Base-by-base conservation (phyloP, 306 rosid genomes). In the Inga laurina region DNA sequence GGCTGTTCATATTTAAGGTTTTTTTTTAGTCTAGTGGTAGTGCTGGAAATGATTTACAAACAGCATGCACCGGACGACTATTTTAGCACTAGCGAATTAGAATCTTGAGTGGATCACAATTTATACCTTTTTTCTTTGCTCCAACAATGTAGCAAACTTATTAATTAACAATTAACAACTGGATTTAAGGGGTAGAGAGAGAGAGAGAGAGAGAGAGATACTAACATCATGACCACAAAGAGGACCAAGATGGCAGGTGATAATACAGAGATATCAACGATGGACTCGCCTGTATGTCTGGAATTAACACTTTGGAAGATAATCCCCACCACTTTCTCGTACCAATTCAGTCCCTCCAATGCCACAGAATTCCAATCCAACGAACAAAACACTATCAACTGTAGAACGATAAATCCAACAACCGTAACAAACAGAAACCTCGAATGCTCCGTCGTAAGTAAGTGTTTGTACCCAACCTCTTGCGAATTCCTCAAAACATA, bases 151-250 rank as follows among this genome's bases (percentile, higher is more conserved):
- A 27, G 30, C 30, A 27, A 27, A 27, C 30, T 27, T 27, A 27
- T 27, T 27, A 27, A 27, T 27, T 27, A 27, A 27, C 30, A 27
- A 27, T 27, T 27, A 27, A 27, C 30, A 27, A 27, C 30, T 27
- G 30, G 30, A 27, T 27, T 27, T 27, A 27, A 27, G 30, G 30
- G 30, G 30, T 27, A 27, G 34, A 32, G 34, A 32, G 34, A 32
- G 32, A 32, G 32, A 32, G 32, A 32, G 32, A 32, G 32, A 32
- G 34, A 18, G 49, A 27, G 49, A 83, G 72, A 82, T 16, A 88
- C 97, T 91, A 32, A 92, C 97, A 91, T 91, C 92, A 92, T 89
- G 15, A 91, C 57, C 21, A 88, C 85, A 68, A 92, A 91, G 7
- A 91, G 45, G 4, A 88, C 88, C 92, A 89, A 87, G 75, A 88